Base-by-base conservation (phyloP, 768 basidiomycete genomes). In the Mrakia blollopis region DNA sequence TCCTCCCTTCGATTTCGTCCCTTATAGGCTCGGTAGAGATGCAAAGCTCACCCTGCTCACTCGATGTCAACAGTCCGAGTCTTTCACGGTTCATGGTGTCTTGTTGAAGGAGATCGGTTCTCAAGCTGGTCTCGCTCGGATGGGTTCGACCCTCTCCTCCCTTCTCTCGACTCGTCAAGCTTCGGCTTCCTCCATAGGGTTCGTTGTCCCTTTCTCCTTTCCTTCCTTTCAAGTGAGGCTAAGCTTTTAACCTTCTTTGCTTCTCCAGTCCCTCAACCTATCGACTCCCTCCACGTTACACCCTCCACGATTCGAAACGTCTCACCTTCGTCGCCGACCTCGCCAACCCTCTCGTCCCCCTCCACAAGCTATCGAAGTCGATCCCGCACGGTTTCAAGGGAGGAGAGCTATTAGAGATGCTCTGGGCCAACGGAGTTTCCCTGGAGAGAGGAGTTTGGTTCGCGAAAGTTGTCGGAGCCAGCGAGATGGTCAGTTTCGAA, bases 301-400 rank as follows among this genome's bases (percentile, higher is more conserved):
- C 79, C 47, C 72, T 80, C 23, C 79, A 79, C 65, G 82, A 82
- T 68, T 68, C 74, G 21, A 81, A 81, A 69, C 81, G 81, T 14
- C 79, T 80, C 61, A 67, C 81, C 0, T 82, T 80, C 79, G 72
- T 81, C 47, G 71, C 77, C 23, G 82, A 82, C 73, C 80, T 82
- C 67, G 80, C 81, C 50, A 80, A 81, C 52, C 80, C 80, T 1
- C 37, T 76, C 18, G 77, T 82, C 13, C 82, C 82, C 6, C 79
- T 82, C 1, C 76, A 78, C 23, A 80, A 81, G 60, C 80, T 82
- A 0, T 73, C 79, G n/a, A 72, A 78, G n/a, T 77, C 71, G 32
- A 76, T 82, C 2, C 82, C 82, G 1, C 81, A 82, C 65, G 81
- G 81, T 2, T 81, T 79, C 71, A 79, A 78, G 67, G 78, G 78